Conservation (phyloP, 2,329 filamentous ascomycete genomes). For the Hypoxylon sp. region DNA sequence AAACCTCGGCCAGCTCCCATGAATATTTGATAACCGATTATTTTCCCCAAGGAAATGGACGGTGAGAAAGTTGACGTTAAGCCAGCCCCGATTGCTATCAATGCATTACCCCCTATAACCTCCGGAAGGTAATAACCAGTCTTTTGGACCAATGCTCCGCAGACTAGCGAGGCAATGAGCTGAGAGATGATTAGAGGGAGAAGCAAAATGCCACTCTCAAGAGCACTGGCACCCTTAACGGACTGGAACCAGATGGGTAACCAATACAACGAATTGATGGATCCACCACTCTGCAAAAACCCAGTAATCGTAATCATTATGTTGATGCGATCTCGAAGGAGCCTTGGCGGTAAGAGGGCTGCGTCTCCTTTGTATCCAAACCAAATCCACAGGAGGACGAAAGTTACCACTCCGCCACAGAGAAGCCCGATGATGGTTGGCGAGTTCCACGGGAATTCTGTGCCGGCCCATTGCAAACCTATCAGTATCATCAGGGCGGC, state of each 20-base stretch:
- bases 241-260: slow-evolving; percentile 45
- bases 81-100: slow-evolving; percentile 48
- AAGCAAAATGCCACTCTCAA: slow-evolving; percentile 39
- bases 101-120: slow-evolving; percentile 42
- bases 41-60: slow-evolving; percentile 40
- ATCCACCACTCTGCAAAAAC: slow-evolving; percentile 36
- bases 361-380: slow-evolving; percentile 51
- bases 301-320: slow-evolving; percentile 36
- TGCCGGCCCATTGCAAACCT: slow-evolving; percentile 56
- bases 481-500: slow-evolving; percentile 55
- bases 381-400: slow-evolving; percentile 45
- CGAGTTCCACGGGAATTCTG: slow-evolving; percentile 49
- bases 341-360: slow-evolving; percentile 48
- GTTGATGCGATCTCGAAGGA: slow-evolving; percentile 35
- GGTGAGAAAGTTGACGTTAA: slow-evolving; percentile 47
- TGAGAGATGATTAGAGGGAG: slow-evolving; percentile 43
- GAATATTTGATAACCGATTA: slow-evolving; percentile 48
- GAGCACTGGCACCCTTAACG: slow-evolving; percentile 30
- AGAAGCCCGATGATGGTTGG: slow-evolving; percentile 50
- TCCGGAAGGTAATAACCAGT: slow-evolving; percentile 50
- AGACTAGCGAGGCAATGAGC: slow-evolving; percentile 37
- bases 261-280: slow-evolving; percentile 38
- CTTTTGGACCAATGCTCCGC: slow-evolving; percentile 36
- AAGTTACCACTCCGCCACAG: slow-evolving; percentile 45
- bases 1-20: slow-evolving; percentile 42